Base-by-base conservation (phyloP, 1,284 basidiomycete genomes). In the Melampsora americana region DNA sequence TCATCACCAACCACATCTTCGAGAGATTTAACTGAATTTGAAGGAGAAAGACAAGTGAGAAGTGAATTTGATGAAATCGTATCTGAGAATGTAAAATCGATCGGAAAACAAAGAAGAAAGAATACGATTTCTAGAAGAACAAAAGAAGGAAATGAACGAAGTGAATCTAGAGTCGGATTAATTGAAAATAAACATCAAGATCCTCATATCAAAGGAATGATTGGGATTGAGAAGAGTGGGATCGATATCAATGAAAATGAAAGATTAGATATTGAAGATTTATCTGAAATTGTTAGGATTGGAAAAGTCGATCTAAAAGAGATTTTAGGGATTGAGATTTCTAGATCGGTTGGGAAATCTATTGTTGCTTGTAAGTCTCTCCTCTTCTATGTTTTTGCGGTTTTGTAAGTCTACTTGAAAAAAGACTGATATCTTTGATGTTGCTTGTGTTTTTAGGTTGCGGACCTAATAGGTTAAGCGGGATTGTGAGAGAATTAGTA, bases 21-120 rank as follows among this genome's bases (percentile, higher is more conserved):
- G 3, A 11, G 14, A n/a, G 32, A 66, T 5, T 65, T 76, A 61
- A 76, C 73, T 20, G 73, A 76, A 20, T 76, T 76, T 62, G 73
- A 76, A 32, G 73, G 73, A 30, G 73, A 76, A 50, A 60, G 56
- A n/a, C 73, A 61, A 23, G 56, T 48, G 3, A 46, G 66, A 28
- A 69, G 65, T 46, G 44, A 26, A 48, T 53, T 59, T 26, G 73
- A 76, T n/a, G 62, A 68, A 66, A 53, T 76, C 39, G 53, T 76
- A 4, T 76, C 73, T 28, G 60, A 65, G 2, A 68, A 62, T n/a
- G 73, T 76, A 2, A 68, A 76, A 59, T 23, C 30, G 11, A 66
- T 68, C 20, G 73, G 73, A 46, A 76, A 68, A 28, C 42, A 56
- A 14, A 35, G 73, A 12, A 28, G 73, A 60, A 66, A 44, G 30